Conservation (phyloP, 1,139 yeast genomes). For the Hyphopichia fennica region DNA sequence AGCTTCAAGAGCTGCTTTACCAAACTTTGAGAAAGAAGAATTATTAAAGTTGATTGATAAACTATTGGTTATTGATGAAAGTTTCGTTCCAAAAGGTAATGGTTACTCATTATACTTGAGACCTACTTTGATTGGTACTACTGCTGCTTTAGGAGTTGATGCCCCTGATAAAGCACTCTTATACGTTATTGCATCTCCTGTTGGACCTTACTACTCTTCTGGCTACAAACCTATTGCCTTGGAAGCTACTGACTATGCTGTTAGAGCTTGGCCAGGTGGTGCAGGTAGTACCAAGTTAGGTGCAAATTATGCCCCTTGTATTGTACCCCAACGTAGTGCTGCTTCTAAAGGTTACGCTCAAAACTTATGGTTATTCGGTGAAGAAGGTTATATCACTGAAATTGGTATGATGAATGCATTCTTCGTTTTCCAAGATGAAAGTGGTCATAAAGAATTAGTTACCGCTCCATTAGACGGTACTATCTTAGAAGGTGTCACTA, state of each 20-base stretch:
- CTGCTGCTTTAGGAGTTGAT: slow-evolving; percentile 80
- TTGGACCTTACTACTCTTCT: slow-evolving; percentile 87
- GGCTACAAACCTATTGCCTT: slow-evolving; percentile 93
- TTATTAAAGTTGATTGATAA: slow-evolving; percentile 72
- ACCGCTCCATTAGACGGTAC: slow-evolving; percentile 98
- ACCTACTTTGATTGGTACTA: slow-evolving; percentile 93
- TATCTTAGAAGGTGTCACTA: slow-evolving; percentile 93
- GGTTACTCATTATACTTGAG: slow-evolving; percentile 92
- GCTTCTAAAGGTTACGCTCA: slow-evolving; percentile 89
- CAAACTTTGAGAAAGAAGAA: slow-evolving; percentile 78
- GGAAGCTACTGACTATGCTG: slow-evolving; percentile 93
- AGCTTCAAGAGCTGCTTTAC: slow-evolving; percentile 84
- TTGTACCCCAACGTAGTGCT: slow-evolving; percentile 85
- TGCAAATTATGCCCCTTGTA: slow-evolving; percentile 96
- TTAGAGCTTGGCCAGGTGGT: slow-evolving; percentile 99
- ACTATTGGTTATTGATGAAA: slow-evolving; percentile 69
- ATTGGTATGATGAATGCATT: slow-evolving; percentile 98
- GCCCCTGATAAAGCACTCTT: slow-evolving; percentile 78
- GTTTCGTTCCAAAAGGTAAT: slow-evolving; percentile 75
- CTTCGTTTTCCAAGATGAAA: slow-evolving; percentile 73
- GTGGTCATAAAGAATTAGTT: slow-evolving; percentile 87
- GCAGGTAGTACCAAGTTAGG: slow-evolving; percentile 95
- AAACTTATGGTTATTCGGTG: slow-evolving; percentile 94
- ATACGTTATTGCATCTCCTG: slow-evolving; percentile 89
- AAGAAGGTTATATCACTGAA: slow-evolving; percentile 86